Percentiles rank a stretch among this genome's conserved stretches.
Evolutionary conservation across 2,329 filamentous ascomycete genomes (phyloP).

Genomic region (Tolypocladium ophioglossoides): DNA sequence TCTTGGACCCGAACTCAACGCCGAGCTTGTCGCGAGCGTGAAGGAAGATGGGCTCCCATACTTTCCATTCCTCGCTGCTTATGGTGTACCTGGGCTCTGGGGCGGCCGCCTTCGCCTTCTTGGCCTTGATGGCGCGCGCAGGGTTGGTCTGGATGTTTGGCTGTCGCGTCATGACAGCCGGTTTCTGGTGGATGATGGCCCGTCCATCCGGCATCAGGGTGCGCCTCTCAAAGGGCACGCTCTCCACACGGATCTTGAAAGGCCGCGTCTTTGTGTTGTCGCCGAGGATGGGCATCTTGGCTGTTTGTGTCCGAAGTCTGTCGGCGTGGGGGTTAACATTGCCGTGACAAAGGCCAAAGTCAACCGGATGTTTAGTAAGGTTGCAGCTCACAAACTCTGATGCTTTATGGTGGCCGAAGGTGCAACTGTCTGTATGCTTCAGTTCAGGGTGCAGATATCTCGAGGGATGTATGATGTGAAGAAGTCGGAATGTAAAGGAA

Average conservation of each 20-base stretch:
- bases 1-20: not conserved
- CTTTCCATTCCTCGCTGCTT: not conserved
- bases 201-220: not conserved
- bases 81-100: not conserved
- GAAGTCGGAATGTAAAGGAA: not conserved
- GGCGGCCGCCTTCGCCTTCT: not conserved
- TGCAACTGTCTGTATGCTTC: too few relatives aligned
- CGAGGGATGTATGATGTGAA: not conserved
- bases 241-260: not conserved
- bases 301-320: not conserved
- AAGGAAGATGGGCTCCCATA: not conserved
- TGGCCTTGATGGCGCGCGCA: not conserved
- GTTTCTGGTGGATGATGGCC: not conserved
- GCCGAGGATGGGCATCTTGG: not conserved
- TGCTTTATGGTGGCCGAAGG: too few relatives aligned
- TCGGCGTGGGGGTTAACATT: too few relatives aligned
- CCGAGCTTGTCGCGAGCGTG: not conserved
- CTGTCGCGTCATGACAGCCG: not conserved
- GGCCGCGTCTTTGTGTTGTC: not conserved
- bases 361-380: too few relatives aligned
- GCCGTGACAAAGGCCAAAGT: too few relatives aligned
- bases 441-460: not conserved
- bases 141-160: not conserved
- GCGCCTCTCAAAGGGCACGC: not conserved
- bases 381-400: too few relatives aligned